Base-by-base conservation (phyloP, 2,329 filamentous ascomycete species). In the Colletotrichum siamense region DNA sequence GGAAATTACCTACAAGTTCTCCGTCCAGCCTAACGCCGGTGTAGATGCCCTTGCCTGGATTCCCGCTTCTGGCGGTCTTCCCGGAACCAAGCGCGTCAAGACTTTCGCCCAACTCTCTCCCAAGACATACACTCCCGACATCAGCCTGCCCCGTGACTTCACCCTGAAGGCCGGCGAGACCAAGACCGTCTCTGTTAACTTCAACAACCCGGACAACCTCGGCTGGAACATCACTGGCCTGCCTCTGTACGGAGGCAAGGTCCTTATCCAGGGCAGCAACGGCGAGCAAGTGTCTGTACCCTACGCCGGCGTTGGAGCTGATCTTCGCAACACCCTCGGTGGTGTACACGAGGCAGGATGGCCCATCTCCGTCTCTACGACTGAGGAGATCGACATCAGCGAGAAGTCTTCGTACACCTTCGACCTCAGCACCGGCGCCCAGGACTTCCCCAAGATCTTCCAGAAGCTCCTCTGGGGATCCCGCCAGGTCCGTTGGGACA, bases 241-340 rank as follows among this genome's bases (percentile, higher is more conserved):
- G 65, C 84, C 83, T 6, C 78, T 84, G 30, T 85, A 85, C 69
- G 82, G 82, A 55, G 84, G 84, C 36, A 84, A 83, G 75, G 79
- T 85, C 55, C 73, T 83, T 18, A 77, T 85, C 49, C 81, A 81
- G 12, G 85, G 84, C 30, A 81, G 82, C 69, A 85, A 86, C 61
- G 85, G 84, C 18, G 87, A 88, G 75, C 79, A 81, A 16, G 80
- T 88, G 8, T 84, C 83, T 18, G 83, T 89, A 36, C 86, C 86
- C 6, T 88, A 89, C 64, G 75, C 79, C 34, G 82, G 80, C 30
- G 73, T 77, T 15, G 76, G 73, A 28, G 76, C 73, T n/a, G 69
- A 77, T 26, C 76, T 77, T 39, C 74, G 73, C 28, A 69, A 72
- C 66, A 77, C 70, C 4, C 70, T 77, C 18, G 75, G 71, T 24